Evolutionary conservation across 306 rosid genomes (phyloP).

Genomic region (Begonia masoniana): DNA sequence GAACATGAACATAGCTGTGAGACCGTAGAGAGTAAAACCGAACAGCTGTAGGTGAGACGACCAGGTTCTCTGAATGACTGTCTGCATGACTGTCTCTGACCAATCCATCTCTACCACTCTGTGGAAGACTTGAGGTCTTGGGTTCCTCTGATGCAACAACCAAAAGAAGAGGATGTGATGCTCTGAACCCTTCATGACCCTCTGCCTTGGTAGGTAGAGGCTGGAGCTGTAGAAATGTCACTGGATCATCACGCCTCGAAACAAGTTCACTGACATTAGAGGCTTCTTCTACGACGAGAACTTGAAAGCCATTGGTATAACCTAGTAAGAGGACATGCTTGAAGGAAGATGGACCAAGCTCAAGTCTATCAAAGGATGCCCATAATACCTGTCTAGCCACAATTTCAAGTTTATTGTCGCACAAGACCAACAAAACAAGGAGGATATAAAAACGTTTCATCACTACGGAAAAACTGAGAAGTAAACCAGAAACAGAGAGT

Average conservation of each 20-base stretch:
- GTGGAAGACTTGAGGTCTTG: constrained; percentile 14
- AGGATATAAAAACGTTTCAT: neutral
- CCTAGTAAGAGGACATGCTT: constrained; percentile 67
- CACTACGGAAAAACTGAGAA: too few species aligned
- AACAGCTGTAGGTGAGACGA: constrained; percentile 56
- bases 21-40: constrained; percentile 75
- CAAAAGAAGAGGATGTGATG: constrained; percentile 56
- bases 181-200: constrained; percentile 42
- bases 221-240: constrained; percentile 81
- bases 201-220: constrained; percentile 46
- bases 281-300: constrained; percentile 75
- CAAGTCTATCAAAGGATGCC: constrained; percentile 84
- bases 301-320: constrained; percentile 83
- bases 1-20: constrained; percentile 65
- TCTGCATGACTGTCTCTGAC: constrained; percentile 36
- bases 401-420: constrained; percentile 2
- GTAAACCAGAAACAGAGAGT: too few species aligned
- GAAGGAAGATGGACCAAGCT: constrained; percentile 34
- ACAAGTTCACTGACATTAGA: constrained; percentile 63
- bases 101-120: constrained; percentile 19
- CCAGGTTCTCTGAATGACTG: constrained; percentile 28
- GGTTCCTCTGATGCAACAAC: constrained; percentile 65
- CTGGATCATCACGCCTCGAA: constrained; percentile 71
- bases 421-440: neutral
- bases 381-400: constrained; percentile 56